Base-by-base conservation (phyloP, 1,284 basidiomycete genomes). In the Trichosporon ovoides region DNA sequence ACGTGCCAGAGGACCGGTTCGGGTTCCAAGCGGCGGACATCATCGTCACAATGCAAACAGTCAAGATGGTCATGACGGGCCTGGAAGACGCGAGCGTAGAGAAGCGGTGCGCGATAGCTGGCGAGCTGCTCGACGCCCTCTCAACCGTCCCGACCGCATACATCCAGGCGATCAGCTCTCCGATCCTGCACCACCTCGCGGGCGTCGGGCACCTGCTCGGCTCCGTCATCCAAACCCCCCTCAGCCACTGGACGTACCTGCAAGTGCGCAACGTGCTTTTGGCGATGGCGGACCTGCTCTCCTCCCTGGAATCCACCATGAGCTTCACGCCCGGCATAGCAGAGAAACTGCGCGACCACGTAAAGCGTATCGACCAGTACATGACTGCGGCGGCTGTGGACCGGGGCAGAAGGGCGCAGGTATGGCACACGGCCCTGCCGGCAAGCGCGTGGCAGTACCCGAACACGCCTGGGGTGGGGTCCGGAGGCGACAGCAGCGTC, bases 201-300 rank as follows among this genome's bases (percentile, higher is more conserved):
- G 74, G 74, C 13, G 71, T 77, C 11, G 75, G 75, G 16, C 74
- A 77, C 53, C 67, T 77, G n/a, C 67, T 77, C 11, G 74, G 72
- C 20, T 61, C 65, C 14, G 70, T 76, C 50, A 73, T 76, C 38
- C 72, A 74, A 48, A 67, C 66, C 3, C 73, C 74, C 0, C 59
- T 77, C 2, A 72, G 70, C 0, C 71, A 73, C 20, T 69, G 66
- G 51, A 62, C 62, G 5, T 77, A 74, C 54, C 60, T 76, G n/a
- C 70, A 73, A 53, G 73, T 74, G 33, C 66, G 75, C 49, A 68
- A 67, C 14, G 71, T 75, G 9, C 59, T 77, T 1, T 64, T 74
- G 28, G 65, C 68, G 20, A 65, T 76, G 61, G 72, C 72, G 1
- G 69, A 76, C 55, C 64, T 75, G 14, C 63, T 76, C 2, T 53